phyloP scores from a whole-genome alignment of 352 stramenopile genomes.

The Phytophthora boehmeriae region DNA sequence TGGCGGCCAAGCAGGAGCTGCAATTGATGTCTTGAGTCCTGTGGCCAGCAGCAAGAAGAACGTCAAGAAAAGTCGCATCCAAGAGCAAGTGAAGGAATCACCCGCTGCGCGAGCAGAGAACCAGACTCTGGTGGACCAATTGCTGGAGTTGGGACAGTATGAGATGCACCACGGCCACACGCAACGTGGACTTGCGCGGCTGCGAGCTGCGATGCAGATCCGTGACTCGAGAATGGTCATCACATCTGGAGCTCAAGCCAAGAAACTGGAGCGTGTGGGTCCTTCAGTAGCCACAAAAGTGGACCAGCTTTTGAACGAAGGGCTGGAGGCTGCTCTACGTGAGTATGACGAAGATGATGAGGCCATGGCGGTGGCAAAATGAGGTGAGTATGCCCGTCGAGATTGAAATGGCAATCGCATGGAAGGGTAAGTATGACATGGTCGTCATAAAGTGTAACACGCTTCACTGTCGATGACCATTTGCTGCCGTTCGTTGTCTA shows the following conservation, averaged over 20 bases:
- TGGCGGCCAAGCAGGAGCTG: neutral
- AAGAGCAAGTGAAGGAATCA: slow-evolving; percentile 50
- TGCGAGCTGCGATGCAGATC: slow-evolving; percentile 69
- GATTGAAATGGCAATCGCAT: neutral
- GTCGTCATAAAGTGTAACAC: neutral
- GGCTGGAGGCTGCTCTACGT: slow-evolving; percentile 46
- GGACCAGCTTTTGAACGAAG: slow-evolving; percentile 59
- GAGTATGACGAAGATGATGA: slow-evolving; percentile 52
- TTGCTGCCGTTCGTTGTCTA: neutral
- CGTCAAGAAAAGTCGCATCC: slow-evolving; percentile 39
- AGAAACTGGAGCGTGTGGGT: slow-evolving; percentile 55
- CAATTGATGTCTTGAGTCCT: slow-evolving; percentile 20
- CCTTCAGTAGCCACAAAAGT: slow-evolving; percentile 57
- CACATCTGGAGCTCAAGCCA: slow-evolving; percentile 62
- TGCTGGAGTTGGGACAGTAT: slow-evolving; percentile 63
- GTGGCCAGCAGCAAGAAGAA: slow-evolving; percentile 37
- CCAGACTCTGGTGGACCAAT: slow-evolving; percentile 61
- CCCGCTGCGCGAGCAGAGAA: slow-evolving; percentile 49
- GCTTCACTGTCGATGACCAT: neutral
- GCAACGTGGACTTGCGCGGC: slow-evolving; percentile 56
- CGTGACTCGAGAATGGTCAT: slow-evolving; percentile 46
- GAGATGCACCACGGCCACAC: slow-evolving; percentile 52
- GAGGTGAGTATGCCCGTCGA: neutral
- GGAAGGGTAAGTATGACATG: neutral
- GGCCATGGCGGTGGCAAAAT: slow-evolving; percentile 20